Base-by-base conservation (phyloP, 352 stramenopile genomes). In the Globisporangium radiosum region DNA sequence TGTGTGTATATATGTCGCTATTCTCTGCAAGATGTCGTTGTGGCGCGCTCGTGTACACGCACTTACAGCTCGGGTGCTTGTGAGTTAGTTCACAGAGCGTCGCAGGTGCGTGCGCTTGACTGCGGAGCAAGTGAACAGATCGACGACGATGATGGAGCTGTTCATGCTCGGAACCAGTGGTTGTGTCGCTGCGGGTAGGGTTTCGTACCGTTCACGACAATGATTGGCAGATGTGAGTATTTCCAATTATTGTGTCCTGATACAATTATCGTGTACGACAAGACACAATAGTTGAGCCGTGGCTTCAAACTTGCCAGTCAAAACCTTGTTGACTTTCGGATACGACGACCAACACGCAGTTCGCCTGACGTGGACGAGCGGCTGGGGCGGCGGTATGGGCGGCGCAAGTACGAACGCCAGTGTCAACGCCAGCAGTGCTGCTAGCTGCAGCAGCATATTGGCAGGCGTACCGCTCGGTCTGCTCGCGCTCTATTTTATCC, bases 401-500 rank as follows among this genome's bases (percentile, higher is more conserved):
- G 42, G 7, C 44, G 25, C 25, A 33, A 33, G 25, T 33, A 33
- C 25, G 25, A 33, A 33, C 25, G 25, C 25, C 25, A 33, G 25
- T 33, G 25, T 33, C 25, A 33, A 33, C 25, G 25, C 25, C 25
- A 33, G 25, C 25, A 33, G 25, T 33, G 25, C 25, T 33, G 25
- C 25, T 33, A 33, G 25, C 25, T 3, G 25, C 25, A 33, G 25
- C 25, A 33, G 52, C 39, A 37, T 54, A 49, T 50, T 45, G 17
- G 52, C 70, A 59, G 67, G 63, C 37, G 56, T 90, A 59, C 78
- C 78, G 11, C 54, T 59, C 50, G 74, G 70, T 52, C 67, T 93
- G 47, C 79, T 93, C 58, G 69, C 70, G 64, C 71, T 93, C 43
- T 93, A 87, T 70, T 90, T 91, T 69, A 62, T 90, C 57, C 79